Evolutionary conservation across 2,329 filamentous ascomycete genomes (phyloP), one percentile per base, ranked within the genome.

Genomic region (Hirsutella minnesotensis): DNA sequence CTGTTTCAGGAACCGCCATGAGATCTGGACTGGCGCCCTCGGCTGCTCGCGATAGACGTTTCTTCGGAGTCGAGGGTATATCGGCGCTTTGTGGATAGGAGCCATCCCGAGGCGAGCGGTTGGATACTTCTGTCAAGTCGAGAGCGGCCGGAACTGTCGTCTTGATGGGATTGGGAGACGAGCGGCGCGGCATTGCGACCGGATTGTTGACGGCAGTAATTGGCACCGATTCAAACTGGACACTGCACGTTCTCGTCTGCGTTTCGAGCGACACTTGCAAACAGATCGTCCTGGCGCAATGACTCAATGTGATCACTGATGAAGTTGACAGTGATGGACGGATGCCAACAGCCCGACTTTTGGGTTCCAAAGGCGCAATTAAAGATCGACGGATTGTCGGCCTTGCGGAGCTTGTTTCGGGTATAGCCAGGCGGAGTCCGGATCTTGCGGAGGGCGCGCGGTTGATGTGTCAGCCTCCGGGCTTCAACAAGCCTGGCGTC

Each of bases 1-100:
- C 70, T 1, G 82, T 83, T 13, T 52, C 51, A 7, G 50, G 39
- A n/a, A 44, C 43, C 34, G 51, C 42, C 27, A 39, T 38, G 54
- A 49, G 30, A 55, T 51, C 19, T 55, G 46, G 16, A 56, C 57
- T 35, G 54, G 49, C 12, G 52, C 53, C 8, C n/a, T n/a, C n/a
- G n/a, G n/a, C n/a, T n/a, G n/a, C n/a, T n/a, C n/a, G n/a, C n/a
- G n/a, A n/a, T n/a, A 64, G 49, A 2, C 61, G 55, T 30, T 49
- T 44, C 12, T 41, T 5, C 4, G 59, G 56, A 5, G 59, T 63
- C 16, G 40, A 51, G 5, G 58, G 60, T 21, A 64, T 60, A 4
- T 59, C 57, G 5, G 54, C 54, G 19, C 57, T 46, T 2, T 58
- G 44, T 2, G 57, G 56, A 41, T 58, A 62, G 3, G 53, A 44